Evolutionary conservation across 108 stramenopile genomes (phyloP).

Genomic region (Pseudonitzschia multiseries): DNA sequence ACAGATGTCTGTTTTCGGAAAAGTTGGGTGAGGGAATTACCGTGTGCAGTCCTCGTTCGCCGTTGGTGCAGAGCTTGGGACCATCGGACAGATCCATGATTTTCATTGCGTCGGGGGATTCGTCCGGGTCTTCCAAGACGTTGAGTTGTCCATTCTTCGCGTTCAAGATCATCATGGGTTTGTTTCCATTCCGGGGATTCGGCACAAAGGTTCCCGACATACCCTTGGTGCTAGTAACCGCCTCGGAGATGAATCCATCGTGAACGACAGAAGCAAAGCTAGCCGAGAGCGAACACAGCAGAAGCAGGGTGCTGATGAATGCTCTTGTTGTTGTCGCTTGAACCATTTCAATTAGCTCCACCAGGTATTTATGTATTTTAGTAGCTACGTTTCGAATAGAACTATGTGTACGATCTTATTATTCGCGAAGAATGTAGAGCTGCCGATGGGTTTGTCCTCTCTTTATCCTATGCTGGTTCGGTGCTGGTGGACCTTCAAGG

Average conservation of each 20-base stretch:
- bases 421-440: too few species aligned
- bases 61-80: constrained; percentile 24
- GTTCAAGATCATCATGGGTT: constrained; percentile 20
- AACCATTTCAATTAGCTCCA: background rate
- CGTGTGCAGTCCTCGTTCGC: constrained; percentile 38
- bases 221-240: constrained; percentile 13
- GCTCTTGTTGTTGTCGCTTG: background rate
- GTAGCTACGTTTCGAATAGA: too few species aligned
- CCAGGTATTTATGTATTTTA: too few species aligned
- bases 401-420: too few species aligned
- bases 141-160: constrained; percentile 19
- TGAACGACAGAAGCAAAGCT: background rate
- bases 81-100: constrained; percentile 17
- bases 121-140: constrained; percentile 26
- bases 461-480: too few species aligned
- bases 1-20: constrained; percentile 17
- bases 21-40: constrained; percentile 32
- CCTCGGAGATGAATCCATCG: constrained; percentile 18
- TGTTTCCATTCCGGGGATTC: constrained; percentile 11
- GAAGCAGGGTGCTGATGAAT: background rate
- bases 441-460: too few species aligned
- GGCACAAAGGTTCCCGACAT: constrained; percentile 18
- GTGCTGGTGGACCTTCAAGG: too few species aligned
- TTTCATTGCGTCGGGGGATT: background rate
- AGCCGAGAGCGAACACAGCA: background rate